Base-by-base conservation (phyloP, 2,329 filamentous ascomycete species). In the Calonectria leucothoes region DNA sequence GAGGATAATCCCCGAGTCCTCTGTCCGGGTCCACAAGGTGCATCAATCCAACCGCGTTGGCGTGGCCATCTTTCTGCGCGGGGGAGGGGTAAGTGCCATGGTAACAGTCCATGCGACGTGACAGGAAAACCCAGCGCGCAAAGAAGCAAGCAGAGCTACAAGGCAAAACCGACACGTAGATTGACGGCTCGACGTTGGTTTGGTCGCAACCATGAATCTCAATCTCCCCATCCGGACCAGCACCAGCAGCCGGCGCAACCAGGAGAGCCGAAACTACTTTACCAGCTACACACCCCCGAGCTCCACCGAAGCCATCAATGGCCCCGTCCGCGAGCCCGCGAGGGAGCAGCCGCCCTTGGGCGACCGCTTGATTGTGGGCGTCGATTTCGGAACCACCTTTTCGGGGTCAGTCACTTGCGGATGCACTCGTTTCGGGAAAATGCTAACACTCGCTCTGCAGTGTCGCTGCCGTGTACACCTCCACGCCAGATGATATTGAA, bases 311-410 rank as follows among this genome's bases (percentile, higher is more conserved):
- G 91, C 91, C 57, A 91, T 93, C 83, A 89, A 91, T 81, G 90
- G 90, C 4, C 90, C 91, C 17, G 86, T 91, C 33, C 87, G 90
- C 73, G 91, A 92, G 77, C 88, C 89, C 31, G 84, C 86, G 31
- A 84, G 87, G 78, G 90, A 91, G 77, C 85, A 88, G 70, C 83
- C 87, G 35, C 86, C 88, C 14, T 82, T 88, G 59, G 88, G 85
- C 76, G 93, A 95, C 81, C 88, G 92, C 69, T 84, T 95, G 77
- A 94, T 95, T 78, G 93, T 96, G 39, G 94, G 94, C 10, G 91
- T 96, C 10, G 94, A 96, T 82, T 96, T 96, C 85, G 94, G 94
- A 17, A 96, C 94, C n/a, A 96, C 94, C 2, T 96, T 94, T 81
- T 94, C 92, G 52, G 94, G 93, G 91, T 93, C 84, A 86, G 90